These are phyloP conservation scores for Vararia minispora DNA, from an alignment of 768 basidiomycete genomes.

Conservation along the genomic window DNA sequence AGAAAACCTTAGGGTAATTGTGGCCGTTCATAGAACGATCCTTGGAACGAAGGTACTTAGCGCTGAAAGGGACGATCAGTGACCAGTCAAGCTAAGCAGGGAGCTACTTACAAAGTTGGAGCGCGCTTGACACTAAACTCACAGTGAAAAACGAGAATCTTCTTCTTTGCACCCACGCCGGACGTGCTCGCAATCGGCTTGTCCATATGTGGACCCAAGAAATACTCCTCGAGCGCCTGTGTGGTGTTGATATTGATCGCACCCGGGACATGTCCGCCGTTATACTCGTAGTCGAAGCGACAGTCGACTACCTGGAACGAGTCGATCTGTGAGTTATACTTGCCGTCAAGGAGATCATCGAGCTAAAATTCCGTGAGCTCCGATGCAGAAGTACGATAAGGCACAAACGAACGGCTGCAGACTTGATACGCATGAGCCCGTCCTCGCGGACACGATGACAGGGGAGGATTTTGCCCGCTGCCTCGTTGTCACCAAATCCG, in stretches of 20 bases:
- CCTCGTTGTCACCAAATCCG: constrained; percentile 90
- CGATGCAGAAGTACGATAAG: constrained; percentile 1
- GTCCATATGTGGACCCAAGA: constrained; percentile 46
- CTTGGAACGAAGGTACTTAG: constrained; percentile 84
- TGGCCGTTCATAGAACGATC: constrained; percentile 86
- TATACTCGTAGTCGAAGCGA: constrained; percentile 94
- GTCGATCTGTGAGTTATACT: constrained; percentile 50
- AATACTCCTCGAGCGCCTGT: constrained; percentile 64
- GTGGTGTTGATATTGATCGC: constrained; percentile 89
- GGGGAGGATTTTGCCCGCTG: constrained; percentile 85
- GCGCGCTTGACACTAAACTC: constrained; percentile 95
- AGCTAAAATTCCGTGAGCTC: constrained; percentile 35
- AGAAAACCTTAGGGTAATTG: constrained; percentile 85
- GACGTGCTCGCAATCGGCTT: constrained; percentile 63
- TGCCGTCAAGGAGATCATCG: constrained; percentile 66
- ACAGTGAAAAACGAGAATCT: constrained; percentile 91
- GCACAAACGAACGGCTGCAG: constrained; percentile 53
- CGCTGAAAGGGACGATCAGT: constrained; percentile 35
- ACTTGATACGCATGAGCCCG: constrained; percentile 83
- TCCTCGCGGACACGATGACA: constrained; percentile 93
- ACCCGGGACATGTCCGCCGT: constrained; percentile 85
- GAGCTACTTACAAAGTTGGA: constrained; percentile 83
- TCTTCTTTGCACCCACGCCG: constrained; percentile 65
- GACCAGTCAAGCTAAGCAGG: neutral
- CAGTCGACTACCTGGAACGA: constrained; percentile 86